These are phyloP conservation scores for Debaryomyces nepalensis DNA, from an alignment of 1,139 yeast genomes.

Conservation along the genomic window DNA sequence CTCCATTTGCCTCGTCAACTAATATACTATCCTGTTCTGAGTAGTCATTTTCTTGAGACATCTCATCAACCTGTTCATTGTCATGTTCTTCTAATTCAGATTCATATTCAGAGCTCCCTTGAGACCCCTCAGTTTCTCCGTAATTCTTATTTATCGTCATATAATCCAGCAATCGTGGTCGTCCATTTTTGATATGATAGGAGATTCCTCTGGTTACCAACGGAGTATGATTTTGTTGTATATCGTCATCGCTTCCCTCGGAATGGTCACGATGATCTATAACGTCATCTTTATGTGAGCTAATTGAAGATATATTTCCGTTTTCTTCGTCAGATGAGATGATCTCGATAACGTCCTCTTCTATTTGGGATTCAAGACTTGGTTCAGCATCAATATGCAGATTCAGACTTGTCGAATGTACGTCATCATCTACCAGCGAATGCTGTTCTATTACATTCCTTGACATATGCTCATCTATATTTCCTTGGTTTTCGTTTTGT, in stretches of 20 bases:
- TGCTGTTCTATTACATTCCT: neutral
- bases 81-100: no score
- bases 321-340: constrained; percentile 3
- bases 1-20: constrained; percentile 21
- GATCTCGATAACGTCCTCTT: constrained; percentile 10
- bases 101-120: no score
- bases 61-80: no score
- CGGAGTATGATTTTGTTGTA: no score
- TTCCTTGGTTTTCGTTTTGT: neutral
- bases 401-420: neutral
- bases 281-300: neutral
- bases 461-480: neutral
- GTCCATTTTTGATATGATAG: no score
- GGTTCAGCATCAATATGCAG: constrained; percentile 7
- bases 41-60: no score
- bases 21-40: no score
- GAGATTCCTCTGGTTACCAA: no score
- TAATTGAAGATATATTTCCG: neutral
- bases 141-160: neutral
- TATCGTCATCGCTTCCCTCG: constrained; percentile 11
- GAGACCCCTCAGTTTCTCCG: no score
- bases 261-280: constrained; percentile 15
- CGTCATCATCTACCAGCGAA: neutral
- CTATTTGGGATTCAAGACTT: neutral
- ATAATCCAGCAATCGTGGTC: neutral